A percentile compares a stretch with the other conserved stretches of the same genome.
Conservation (phyloP, 2,329 filamentous ascomycete species). For the Xylaria polymorpha region DNA sequence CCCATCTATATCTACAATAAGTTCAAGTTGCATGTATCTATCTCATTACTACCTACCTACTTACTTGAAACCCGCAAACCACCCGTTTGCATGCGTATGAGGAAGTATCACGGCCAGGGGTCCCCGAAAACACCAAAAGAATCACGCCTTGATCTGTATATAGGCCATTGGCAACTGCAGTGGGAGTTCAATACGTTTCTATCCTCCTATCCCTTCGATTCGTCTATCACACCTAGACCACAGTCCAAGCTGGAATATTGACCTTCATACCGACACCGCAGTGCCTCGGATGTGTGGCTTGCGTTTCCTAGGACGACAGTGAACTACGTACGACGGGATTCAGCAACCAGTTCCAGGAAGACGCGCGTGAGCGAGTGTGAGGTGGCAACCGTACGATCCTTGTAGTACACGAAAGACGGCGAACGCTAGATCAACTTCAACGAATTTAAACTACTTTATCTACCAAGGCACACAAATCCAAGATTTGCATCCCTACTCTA, state of each 20-base stretch:
- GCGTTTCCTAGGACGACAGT: background rate
- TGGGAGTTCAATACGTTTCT: conserved; percentile 9
- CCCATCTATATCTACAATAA: conserved; percentile 38
- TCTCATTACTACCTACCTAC: conserved; percentile 32
- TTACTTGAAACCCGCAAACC: conserved; percentile 45
- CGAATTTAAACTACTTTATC: conserved; percentile 10
- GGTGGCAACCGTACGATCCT: conserved; percentile 19
- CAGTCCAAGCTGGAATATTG: conserved; percentile 4
- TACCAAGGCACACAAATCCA: background rate
- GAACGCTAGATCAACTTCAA: conserved; percentile 10
- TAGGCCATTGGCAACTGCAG: conserved; percentile 21
- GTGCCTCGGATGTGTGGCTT: conserved; percentile 13
- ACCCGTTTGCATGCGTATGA: conserved; percentile 34
- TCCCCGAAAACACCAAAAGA: conserved; percentile 20
- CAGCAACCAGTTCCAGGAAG: background rate
- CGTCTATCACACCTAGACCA: conserved; percentile 24
- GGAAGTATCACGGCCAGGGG: conserved; percentile 32
- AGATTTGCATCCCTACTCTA: conserved; percentile 1
- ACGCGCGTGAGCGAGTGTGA: conserved; percentile 21
- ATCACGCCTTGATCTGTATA: conserved; percentile 18
- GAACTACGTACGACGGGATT: conserved; percentile 3
- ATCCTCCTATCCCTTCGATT: conserved; percentile 16
- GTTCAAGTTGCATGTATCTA: conserved; percentile 31
- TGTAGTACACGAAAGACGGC: conserved; percentile 16
- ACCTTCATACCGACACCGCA: conserved; percentile 11